Evolutionary conservation across 257 asterid genomes (phyloP).

Genomic region (Solanum medicagineum): DNA sequence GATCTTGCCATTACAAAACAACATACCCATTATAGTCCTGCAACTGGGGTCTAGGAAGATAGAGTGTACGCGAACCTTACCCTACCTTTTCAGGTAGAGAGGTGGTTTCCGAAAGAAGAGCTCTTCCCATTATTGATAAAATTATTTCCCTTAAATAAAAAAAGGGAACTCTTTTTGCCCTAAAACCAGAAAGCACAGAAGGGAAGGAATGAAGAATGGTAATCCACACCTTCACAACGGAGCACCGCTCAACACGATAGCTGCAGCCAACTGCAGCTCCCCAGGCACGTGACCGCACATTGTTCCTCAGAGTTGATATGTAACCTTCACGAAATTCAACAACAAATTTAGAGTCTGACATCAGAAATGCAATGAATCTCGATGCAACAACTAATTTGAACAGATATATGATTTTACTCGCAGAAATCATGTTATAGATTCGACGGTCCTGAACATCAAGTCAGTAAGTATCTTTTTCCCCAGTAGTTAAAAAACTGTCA

Average conservation of each 20-base stretch:
- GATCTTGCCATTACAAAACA: not conserved
- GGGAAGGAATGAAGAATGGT: conserved; percentile 1
- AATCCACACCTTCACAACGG: conserved; percentile 66
- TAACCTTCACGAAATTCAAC: conserved; percentile 42
- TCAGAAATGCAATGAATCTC: not conserved
- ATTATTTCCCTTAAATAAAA: not conserved
- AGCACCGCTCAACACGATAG: conserved; percentile 82
- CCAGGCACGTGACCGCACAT: conserved; percentile 97
- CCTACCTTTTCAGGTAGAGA: not conserved
- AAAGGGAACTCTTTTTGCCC: not conserved
- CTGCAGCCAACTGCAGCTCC: conserved; percentile 95
- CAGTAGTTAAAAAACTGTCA: not conserved
- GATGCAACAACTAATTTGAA: not conserved
- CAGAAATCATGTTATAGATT: not conserved
- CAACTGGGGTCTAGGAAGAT: not conserved
- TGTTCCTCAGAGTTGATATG: conserved; percentile 82
- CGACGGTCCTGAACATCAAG: not conserved
- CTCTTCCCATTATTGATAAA: not conserved
- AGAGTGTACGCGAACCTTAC: not conserved
- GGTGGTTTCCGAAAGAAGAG: not conserved
- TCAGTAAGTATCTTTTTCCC: not conserved
- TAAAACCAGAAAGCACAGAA: not conserved
- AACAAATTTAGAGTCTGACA: conserved; percentile 1
- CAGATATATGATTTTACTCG: not conserved
- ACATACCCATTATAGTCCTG: not conserved